Conservation (phyloP, 2,329 filamentous ascomycete species). For the Nothomitra cinnamomea region DNA sequence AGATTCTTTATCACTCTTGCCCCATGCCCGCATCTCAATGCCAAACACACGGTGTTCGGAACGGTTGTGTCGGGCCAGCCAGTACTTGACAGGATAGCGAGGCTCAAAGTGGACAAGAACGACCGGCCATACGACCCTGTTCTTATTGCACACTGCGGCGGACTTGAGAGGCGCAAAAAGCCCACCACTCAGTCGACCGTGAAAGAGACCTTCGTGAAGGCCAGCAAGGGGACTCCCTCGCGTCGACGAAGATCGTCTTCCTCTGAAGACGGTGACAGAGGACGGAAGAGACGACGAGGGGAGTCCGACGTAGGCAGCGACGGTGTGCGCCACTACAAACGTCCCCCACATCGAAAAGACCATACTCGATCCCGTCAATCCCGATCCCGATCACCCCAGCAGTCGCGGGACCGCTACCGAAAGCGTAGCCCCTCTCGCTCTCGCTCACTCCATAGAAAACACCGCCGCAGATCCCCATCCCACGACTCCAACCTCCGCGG, state of each 20-base stretch:
- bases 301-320: not conserved
- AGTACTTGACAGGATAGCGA: slow-evolving; percentile 16
- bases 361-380: not conserved
- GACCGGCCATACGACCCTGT: slow-evolving; percentile 21
- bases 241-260: not conserved
- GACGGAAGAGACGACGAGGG: not conserved
- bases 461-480: not conserved
- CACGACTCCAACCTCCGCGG: slow-evolving; percentile 8
- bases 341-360: not conserved
- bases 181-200: not conserved
- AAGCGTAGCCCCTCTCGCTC: not conserved
- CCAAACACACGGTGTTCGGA: slow-evolving; percentile 26
- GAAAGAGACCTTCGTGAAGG: not conserved
- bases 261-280: not conserved
- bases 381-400: not conserved
- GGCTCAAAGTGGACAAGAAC: slow-evolving; percentile 21
- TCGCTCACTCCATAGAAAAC: slow-evolving; percentile 4
- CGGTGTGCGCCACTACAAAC: not conserved
- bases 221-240: not conserved
- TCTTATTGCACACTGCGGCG: slow-evolving; percentile 22
- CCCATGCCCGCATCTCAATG: slow-evolving; percentile 22
- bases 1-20: slow-evolving; percentile 27
- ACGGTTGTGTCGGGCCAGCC: slow-evolving; percentile 20
- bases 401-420: not conserved
- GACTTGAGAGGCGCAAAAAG: slow-evolving; percentile 21